These are phyloP conservation scores for Raddia guianensis DNA, from an alignment of 176 grass and related monocot genomes.

Conservation along the genomic window DNA sequence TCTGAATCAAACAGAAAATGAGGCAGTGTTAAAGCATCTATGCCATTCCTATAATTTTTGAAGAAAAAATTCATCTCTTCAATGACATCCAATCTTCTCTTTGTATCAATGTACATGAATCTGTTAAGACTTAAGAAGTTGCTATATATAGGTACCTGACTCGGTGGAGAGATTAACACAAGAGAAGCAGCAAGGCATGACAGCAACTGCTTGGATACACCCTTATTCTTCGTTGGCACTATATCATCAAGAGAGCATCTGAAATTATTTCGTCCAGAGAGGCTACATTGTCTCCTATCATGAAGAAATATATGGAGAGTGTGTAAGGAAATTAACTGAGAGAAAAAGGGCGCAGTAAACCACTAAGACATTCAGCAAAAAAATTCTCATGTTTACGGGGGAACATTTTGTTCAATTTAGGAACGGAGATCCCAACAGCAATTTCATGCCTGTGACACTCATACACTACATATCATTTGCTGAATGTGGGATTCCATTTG, in stretches of 20 bases:
- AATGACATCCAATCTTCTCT: neutral
- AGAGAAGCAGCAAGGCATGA: slow-evolving; percentile 68
- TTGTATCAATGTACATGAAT: neutral
- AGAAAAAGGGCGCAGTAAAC: neutral
- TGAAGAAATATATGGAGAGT: neutral
- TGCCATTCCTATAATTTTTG: neutral
- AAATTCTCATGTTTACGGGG: neutral
- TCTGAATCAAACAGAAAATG: neutral
- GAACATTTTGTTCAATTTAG: neutral
- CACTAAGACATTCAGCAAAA: neutral
- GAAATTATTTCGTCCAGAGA: neutral
- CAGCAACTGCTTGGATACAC: slow-evolving; percentile 47
- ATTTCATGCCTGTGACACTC: neutral
- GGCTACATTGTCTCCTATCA: slow-evolving; percentile 27
- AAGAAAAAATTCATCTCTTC: neutral
- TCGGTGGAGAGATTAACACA: slow-evolving; percentile 54
- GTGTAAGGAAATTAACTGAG: neutral
- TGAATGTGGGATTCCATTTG: neutral
- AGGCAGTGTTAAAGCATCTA: neutral
- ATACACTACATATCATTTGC: neutral
- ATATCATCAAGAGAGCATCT: slow-evolving; percentile 32
- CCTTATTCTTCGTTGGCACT: neutral
- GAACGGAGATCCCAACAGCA: neutral
- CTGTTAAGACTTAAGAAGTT: neutral
- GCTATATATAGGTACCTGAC: slow-evolving; percentile 49